A percentile compares a stretch with the other conserved stretches of the same genome.
Evolutionary conservation across 208 protist species (phyloP).

Genomic region (Trichomonas tenax): DNA sequence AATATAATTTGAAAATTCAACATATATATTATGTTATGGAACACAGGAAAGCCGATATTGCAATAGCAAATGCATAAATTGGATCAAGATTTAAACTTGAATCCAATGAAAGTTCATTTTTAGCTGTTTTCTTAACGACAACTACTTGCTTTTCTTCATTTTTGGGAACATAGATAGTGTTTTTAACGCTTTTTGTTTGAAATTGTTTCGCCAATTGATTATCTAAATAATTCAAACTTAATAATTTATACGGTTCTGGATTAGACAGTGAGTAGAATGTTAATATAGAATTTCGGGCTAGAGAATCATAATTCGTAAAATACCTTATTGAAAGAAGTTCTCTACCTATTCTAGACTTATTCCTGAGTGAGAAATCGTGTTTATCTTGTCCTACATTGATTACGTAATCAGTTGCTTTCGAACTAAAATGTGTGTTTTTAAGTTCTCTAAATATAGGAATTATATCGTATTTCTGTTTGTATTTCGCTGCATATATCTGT

Average conservation of each 20-base stretch:
- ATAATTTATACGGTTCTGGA: neutral
- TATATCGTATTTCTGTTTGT: neutral
- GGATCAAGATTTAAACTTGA: neutral
- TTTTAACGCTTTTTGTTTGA: neutral
- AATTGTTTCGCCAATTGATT: neutral
- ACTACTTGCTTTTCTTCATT: neutral
- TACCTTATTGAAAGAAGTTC: neutral
- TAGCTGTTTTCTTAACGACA: neutral
- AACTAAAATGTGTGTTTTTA: neutral
- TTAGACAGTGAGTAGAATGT: neutral
- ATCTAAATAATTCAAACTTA: neutral
- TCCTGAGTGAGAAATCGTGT: neutral
- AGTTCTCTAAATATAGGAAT: neutral
- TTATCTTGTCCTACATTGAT: neutral
- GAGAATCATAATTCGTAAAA: neutral
- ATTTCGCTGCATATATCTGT: neutral
- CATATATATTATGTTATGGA: neutral
- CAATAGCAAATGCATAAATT: neutral
- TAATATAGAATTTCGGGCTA: neutral
- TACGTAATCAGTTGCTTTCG: neutral
- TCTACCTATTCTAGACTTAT: neutral
- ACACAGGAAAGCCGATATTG: neutral
- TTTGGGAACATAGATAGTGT: neutral
- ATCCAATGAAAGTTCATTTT: neutral
- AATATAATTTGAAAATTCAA: too few relatives aligned